phyloP scores from a whole-genome alignment of 768 basidiomycete species.

The Hydnomerulius pinastri region DNA sequence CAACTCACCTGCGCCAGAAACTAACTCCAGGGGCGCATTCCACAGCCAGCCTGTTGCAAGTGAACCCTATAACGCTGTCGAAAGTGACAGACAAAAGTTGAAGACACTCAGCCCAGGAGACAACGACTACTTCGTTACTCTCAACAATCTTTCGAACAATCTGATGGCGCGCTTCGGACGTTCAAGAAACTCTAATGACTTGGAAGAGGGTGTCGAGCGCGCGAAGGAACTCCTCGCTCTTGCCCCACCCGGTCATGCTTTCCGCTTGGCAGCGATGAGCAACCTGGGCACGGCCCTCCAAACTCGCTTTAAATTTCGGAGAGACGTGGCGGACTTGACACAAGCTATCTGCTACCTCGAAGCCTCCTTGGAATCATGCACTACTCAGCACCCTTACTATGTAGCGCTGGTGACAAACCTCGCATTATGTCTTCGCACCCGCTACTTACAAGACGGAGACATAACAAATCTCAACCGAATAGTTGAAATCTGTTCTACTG shows the following conservation, averaged over 20 bases:
- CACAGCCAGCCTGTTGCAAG: neutral
- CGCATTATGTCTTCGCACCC: slow-evolving; percentile 17
- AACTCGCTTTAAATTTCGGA: slow-evolving; percentile 22
- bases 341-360: slow-evolving; percentile 20
- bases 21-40: too few species aligned
- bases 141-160: slow-evolving; percentile 8
- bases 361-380: slow-evolving; percentile 9
- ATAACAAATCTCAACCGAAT: slow-evolving; percentile 18
- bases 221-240: slow-evolving; percentile 19
- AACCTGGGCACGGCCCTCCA: slow-evolving; percentile 19
- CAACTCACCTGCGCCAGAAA: too few species aligned
- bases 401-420: slow-evolving; percentile 19
- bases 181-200: slow-evolving; percentile 21
- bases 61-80: slow-evolving; percentile 10
- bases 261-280: slow-evolving; percentile 13
- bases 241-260: slow-evolving; percentile 20
- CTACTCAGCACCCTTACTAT: slow-evolving; percentile 15
- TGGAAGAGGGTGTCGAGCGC: slow-evolving; percentile 25
- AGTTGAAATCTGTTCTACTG: slow-evolving; percentile 11
- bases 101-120: slow-evolving; percentile 8
- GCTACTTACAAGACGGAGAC: slow-evolving; percentile 20
- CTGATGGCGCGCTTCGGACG: slow-evolving; percentile 24
- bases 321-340: slow-evolving; percentile 20
- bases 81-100: slow-evolving; percentile 11
- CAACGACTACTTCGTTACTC: slow-evolving; percentile 6